Percentiles rank a stretch among this genome's conserved stretches.
Conservation (phyloP, 192 early-diverging fungal species). For the Coemansia sp. region DNA sequence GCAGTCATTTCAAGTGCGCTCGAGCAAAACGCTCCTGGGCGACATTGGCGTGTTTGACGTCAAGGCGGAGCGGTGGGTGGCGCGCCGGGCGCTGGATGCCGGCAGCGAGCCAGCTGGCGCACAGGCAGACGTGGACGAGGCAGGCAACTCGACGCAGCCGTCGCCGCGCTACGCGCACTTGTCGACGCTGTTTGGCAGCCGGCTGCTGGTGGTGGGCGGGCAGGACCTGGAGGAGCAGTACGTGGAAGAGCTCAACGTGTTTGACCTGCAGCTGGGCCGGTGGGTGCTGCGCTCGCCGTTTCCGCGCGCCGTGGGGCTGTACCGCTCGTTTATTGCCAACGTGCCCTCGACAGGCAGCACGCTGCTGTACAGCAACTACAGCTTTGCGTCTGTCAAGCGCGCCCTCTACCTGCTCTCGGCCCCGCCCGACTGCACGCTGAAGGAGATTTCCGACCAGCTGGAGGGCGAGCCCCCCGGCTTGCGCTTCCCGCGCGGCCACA, state of each 20-base stretch:
- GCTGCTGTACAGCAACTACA: slow-evolving; percentile 74
- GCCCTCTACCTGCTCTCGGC: slow-evolving; percentile 69
- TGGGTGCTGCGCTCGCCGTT: slow-evolving; percentile 68
- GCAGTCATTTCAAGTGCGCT: slow-evolving; percentile 54
- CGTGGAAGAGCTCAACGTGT: slow-evolving; percentile 73
- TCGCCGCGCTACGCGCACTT: slow-evolving; percentile 75
- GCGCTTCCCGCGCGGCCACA: slow-evolving; percentile 71
- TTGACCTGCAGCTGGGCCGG: slow-evolving; percentile 66
- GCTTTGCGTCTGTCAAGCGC: slow-evolving; percentile 69
- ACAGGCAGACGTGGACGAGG: not conserved
- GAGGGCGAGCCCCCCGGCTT: slow-evolving; percentile 71
- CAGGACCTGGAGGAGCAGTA: slow-evolving; percentile 77
- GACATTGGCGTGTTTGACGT: slow-evolving; percentile 68
- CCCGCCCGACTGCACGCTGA: slow-evolving; percentile 58
- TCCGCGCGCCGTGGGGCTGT: slow-evolving; percentile 73
- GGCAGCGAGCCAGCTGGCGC: not conserved
- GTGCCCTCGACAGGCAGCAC: slow-evolving; percentile 59
- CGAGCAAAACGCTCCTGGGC: slow-evolving; percentile 63
- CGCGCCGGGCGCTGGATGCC: slow-evolving; percentile 21
- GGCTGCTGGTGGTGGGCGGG: slow-evolving; percentile 68
- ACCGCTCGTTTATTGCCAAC: slow-evolving; percentile 71
- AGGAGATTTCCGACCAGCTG: slow-evolving; percentile 70
- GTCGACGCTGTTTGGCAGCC: slow-evolving; percentile 62
- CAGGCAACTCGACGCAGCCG: slow-evolving; percentile 54
- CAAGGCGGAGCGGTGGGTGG: slow-evolving; percentile 54